A percentile compares a stretch with the other conserved stretches of the same genome.
Conservation (phyloP, 352 stramenopile species). For the Phytophthora brassicae region DNA sequence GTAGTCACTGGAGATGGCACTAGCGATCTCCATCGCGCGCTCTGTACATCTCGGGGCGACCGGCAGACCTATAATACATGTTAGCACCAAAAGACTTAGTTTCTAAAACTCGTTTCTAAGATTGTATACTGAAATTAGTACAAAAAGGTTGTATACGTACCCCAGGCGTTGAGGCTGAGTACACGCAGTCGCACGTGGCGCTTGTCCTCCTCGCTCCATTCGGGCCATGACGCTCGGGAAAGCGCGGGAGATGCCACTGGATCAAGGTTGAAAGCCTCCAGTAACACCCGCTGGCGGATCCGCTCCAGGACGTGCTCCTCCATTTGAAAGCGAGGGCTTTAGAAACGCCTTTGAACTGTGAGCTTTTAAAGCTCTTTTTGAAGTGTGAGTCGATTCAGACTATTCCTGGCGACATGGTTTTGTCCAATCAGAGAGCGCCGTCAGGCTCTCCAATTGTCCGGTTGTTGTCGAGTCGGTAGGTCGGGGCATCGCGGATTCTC, state of each 20-base stretch:
- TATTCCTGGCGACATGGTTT: no score
- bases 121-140: background rate
- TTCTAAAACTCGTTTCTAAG: conserved; percentile 16
- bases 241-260: conserved; percentile 46
- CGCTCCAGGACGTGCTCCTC: conserved; percentile 29
- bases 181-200: conserved; percentile 49
- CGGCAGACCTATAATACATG: conserved; percentile 53
- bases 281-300: conserved; percentile 54
- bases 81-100: background rate
- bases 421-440: background rate
- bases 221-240: conserved; percentile 38
- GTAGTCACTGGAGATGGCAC: conserved; percentile 61
- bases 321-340: conserved; percentile 8
- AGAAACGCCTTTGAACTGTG: background rate
- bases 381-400: no score
- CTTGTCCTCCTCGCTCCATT: conserved; percentile 26
- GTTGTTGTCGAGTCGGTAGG: no score
- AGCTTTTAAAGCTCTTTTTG: background rate
- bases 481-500: no score
- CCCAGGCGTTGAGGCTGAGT: conserved; percentile 79
- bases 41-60: conserved; percentile 71
- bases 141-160: conserved; percentile 34
- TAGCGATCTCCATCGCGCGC: conserved; percentile 63
- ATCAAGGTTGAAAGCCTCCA: conserved; percentile 64
- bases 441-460: no score